Evolutionary conservation across 75 land plant species (phyloP).

Genomic region (Chamaecyparis obtusa): DNA sequence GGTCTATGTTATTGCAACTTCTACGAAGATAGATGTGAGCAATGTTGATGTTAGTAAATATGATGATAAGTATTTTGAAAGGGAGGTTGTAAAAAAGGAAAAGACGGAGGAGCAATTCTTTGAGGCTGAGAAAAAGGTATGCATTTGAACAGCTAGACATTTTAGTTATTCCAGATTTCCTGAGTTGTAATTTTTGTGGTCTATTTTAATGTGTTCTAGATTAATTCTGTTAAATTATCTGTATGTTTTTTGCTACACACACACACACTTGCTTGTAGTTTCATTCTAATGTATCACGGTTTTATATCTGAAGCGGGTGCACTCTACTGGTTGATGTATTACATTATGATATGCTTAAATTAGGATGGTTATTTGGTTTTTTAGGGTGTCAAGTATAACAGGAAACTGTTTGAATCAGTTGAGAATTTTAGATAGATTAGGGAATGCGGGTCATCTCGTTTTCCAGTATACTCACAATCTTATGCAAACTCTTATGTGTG

Average conservation of each 20-base stretch:
- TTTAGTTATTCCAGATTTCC: background rate
- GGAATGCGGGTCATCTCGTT: background rate
- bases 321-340: background rate
- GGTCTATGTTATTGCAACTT: conserved; percentile 59
- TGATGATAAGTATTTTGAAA: conserved; percentile 42
- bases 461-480: background rate
- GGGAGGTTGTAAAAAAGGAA: conserved; percentile 42
- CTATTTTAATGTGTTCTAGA: too few species aligned
- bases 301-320: background rate
- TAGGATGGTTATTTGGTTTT: background rate
- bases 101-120: conserved; percentile 46
- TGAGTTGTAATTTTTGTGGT: too few species aligned
- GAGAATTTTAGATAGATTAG: background rate
- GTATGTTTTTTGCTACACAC: too few species aligned
- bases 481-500: background rate
- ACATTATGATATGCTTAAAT: background rate
- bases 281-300: background rate
- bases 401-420: background rate
- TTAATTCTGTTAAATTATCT: too few species aligned
- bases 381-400: background rate
- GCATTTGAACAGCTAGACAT: background rate
- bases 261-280: background rate
- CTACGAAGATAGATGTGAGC: conserved; percentile 52
- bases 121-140: conserved; percentile 58
- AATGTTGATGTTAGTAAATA: conserved; percentile 38